Evolutionary conservation across 441 rosid genomes (phyloP).

Genomic region (Bruguiera hainesii): DNA sequence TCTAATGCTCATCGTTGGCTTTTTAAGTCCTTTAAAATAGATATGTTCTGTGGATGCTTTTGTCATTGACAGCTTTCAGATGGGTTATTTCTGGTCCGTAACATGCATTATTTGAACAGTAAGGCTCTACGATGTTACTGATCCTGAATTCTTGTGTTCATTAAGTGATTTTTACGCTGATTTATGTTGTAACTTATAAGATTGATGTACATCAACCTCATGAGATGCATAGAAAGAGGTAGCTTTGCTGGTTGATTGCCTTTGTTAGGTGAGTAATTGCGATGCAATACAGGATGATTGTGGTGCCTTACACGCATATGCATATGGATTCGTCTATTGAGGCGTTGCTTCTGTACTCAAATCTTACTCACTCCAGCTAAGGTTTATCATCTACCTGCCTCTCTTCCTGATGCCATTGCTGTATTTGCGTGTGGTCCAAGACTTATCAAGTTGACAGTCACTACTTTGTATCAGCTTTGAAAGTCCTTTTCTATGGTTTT

Average conservation of each 20-base stretch:
- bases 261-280: conserved; percentile 60
- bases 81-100: neutral
- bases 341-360: conserved; percentile 50
- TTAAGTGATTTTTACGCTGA: conserved; percentile 11
- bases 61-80: neutral
- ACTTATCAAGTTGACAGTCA: conserved; percentile 15
- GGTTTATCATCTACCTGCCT: conserved; percentile 54
- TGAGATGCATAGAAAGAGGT: conserved; percentile 41
- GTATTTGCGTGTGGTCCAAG: conserved; percentile 15
- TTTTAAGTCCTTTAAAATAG: neutral
- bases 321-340: conserved; percentile 54
- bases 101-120: neutral
- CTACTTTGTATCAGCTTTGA: conserved; percentile 12
- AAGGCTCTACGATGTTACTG: neutral
- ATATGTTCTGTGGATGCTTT: neutral
- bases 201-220: conserved; percentile 12
- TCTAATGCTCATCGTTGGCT: neutral
- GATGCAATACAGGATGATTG: conserved; percentile 63
- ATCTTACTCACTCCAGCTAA: conserved; percentile 56
- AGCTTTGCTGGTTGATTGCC: conserved; percentile 46
- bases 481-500: conserved; percentile 7
- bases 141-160: neutral
- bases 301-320: conserved; percentile 34
- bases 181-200: conserved; percentile 18
- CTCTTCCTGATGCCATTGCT: conserved; percentile 31